Conservation (phyloP, 2,329 filamentous ascomycete genomes). For the Epichloe elymi region DNA sequence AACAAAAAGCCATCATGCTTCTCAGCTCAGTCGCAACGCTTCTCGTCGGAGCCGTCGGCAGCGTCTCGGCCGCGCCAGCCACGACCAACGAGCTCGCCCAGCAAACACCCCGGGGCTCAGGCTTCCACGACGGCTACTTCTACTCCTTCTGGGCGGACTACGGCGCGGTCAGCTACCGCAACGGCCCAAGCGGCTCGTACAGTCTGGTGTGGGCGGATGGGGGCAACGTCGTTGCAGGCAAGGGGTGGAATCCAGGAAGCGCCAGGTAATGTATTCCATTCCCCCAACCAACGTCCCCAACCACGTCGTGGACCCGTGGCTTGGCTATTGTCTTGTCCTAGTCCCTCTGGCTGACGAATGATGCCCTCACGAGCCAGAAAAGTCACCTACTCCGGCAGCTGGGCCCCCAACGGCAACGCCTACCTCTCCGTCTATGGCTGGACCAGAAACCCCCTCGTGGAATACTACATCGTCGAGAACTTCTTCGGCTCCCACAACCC, state of each 20-base stretch:
- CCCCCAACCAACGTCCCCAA: too few species aligned
- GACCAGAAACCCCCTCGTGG: conserved; percentile 22
- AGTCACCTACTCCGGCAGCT: conserved; percentile 9
- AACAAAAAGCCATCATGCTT: background rate
- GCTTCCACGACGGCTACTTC: background rate
- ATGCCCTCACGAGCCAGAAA: conserved; percentile 12
- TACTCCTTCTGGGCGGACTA: background rate
- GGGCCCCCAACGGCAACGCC: conserved; percentile 15
- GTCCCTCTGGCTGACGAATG: background rate
- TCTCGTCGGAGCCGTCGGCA: background rate
- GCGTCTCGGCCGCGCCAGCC: background rate
- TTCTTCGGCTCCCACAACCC: conserved; percentile 25
- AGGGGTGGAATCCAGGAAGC: conserved; percentile 42
- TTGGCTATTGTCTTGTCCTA: too few species aligned
- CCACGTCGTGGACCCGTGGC: too few species aligned
- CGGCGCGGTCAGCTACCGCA: background rate
- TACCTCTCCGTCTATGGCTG: conserved; percentile 28
- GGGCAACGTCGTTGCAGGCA: conserved; percentile 44
- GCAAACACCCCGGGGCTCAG: background rate
- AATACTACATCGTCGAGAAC: conserved; percentile 27
- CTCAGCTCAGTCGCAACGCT: background rate
- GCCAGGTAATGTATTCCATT: conserved; percentile 21
- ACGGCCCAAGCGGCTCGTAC: background rate
- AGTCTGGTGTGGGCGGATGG: conserved; percentile 25
- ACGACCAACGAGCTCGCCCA: background rate